Evolutionary conservation across 306 rosid species (phyloP).

Genomic region (Sophora flavescens): DNA sequence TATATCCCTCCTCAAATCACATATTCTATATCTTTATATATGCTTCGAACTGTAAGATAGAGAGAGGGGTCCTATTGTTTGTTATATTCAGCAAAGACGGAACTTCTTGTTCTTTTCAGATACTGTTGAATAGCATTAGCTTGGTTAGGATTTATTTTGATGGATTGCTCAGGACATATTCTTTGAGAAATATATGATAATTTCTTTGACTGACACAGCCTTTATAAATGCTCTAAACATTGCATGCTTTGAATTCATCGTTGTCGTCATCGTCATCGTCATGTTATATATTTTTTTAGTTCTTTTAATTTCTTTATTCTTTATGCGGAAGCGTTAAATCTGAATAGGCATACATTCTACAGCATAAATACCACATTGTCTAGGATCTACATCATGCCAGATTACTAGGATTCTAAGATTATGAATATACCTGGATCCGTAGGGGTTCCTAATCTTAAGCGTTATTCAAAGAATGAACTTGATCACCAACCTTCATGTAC

Average conservation of each 20-base stretch:
- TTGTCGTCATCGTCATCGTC: not conserved
- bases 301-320: too few relatives aligned
- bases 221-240: slow-evolving; percentile 8
- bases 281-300: too few relatives aligned
- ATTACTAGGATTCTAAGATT: too few relatives aligned
- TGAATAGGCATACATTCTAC: too few relatives aligned
- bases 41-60: slow-evolving; percentile 28
- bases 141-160: not conserved
- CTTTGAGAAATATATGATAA: not conserved
- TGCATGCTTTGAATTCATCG: slow-evolving; percentile 8
- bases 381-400: too few relatives aligned
- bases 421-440: too few relatives aligned
- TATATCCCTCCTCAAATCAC: not conserved
- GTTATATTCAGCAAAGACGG: not conserved
- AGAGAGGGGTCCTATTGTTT: not conserved
- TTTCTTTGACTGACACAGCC: not conserved
- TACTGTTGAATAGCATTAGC: slow-evolving; percentile 9
- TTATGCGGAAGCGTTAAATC: too few relatives aligned
- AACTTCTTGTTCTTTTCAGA: slow-evolving; percentile 26
- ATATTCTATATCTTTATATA: not conserved
- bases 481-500: too few relatives aligned
- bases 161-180: slow-evolving; percentile 11
- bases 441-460: too few relatives aligned
- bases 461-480: too few relatives aligned
- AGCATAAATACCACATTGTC: too few relatives aligned